These are phyloP conservation scores for Annulohypoxylon nitens DNA, from an alignment of 495 filamentous ascomycete genomes.

Conservation along the genomic window DNA sequence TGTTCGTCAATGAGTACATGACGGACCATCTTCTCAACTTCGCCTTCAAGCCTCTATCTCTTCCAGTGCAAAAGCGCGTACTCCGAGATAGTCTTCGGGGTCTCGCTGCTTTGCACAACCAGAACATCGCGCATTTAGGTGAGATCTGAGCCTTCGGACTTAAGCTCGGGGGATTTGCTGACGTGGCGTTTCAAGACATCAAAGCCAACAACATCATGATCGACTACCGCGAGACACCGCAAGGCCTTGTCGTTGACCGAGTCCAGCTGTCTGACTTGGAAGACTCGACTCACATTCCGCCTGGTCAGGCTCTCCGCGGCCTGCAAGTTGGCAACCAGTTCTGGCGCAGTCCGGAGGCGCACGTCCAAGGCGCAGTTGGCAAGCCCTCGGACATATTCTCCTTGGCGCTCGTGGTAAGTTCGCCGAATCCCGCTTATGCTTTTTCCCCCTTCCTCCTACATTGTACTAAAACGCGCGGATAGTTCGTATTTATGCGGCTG, in stretches of 20 bases:
- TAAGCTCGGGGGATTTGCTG: conserved; percentile 14
- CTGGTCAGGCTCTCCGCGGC: conserved; percentile 50
- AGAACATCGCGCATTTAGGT: conserved; percentile 64
- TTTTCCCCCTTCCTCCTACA: too few relatives aligned
- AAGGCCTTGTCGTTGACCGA: conserved; percentile 52
- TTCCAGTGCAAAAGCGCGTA: conserved; percentile 57
- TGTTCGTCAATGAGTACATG: conserved; percentile 64
- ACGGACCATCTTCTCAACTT: conserved; percentile 60
- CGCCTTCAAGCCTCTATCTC: conserved; percentile 55
- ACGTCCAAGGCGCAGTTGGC: conserved; percentile 50
- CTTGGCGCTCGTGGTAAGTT: conserved; percentile 56
- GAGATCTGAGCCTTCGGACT: conserved; percentile 33
- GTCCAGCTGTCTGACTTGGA: conserved; percentile 60
- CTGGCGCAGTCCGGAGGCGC: conserved; percentile 57
- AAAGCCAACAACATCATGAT: conserved; percentile 58
- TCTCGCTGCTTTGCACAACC: conserved; percentile 60
- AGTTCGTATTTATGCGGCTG: conserved; percentile 54
- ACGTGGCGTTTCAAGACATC: conserved; percentile 47
- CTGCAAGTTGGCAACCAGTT: conserved; percentile 55
- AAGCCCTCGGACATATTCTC: conserved; percentile 56
- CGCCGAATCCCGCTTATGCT: conserved; percentile 12
- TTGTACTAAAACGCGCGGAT: conserved; percentile 32
- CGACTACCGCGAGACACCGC: conserved; percentile 49
- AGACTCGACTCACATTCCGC: conserved; percentile 60
- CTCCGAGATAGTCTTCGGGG: conserved; percentile 61